Evolutionary conservation across 2,329 filamentous ascomycete species (phyloP), one percentile per base, ranked within the genome.

Genomic region (Colletotrichum australisinense): DNA sequence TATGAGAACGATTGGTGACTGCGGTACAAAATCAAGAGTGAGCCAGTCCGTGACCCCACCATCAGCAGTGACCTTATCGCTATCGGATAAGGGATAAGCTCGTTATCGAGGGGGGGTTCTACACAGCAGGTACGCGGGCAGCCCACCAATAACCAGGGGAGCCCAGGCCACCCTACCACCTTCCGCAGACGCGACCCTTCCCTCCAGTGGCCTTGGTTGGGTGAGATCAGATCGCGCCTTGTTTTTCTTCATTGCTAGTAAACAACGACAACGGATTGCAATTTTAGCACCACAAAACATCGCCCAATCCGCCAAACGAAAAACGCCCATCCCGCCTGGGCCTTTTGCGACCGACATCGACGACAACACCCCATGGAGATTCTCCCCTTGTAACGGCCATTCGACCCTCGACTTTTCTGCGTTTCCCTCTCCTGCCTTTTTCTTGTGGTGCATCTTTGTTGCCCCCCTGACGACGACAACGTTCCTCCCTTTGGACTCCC

Each of bases 211-310:
- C 56, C 62, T 63, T 74, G 72, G 69, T 72, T 74, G 72, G 68
- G 24, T 63, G 68, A 73, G 67, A 74, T 74, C 72, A 55, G 72
- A 72, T 74, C 69, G 72, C 72, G 72, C 72, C 72, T 74, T 74
- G 72, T 74, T 74, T 74, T 74, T 72, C 72, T 72, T 74, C 68
- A 68, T 67, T 71, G 72, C 68, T 67, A 74, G 72, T 74, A 74
- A 74, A 74, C 72, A 74, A 74, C 68, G 68, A 74, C 72, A 59
- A 72, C 69, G 62, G 71, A 72, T 53, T 73, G 62, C 71, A 73
- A 73, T 71, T 72, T 73, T 73, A 67, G 68, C 67, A 73, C 63
- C 72, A 74, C 72, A 74, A 74, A 63, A 74, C 72, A 71, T 72
- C 72, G 68, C 63, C 62, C 67, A 72, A 72, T 71, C 68, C 72